Evolutionary conservation across 768 basidiomycete genomes (phyloP).

Genomic region (Mycena galericulata): DNA sequence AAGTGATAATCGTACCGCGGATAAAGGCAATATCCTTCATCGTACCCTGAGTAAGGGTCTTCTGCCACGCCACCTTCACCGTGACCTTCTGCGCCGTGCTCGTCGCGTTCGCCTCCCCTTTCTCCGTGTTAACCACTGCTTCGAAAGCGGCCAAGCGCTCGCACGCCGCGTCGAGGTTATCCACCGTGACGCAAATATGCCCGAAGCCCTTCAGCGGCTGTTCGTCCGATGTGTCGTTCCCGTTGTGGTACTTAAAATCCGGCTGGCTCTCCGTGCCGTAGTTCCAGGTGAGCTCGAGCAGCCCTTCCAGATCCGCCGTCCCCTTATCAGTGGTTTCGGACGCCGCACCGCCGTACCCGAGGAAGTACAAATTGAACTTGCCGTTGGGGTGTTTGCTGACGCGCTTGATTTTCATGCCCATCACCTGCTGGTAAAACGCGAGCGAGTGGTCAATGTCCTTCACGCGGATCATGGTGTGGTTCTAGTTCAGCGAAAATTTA

Average conservation of each 20-base stretch:
- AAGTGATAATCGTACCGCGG: conserved; percentile 51
- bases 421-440: conserved; percentile 78
- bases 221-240: conserved; percentile 78
- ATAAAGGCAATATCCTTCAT: conserved; percentile 90
- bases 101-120: too few relatives aligned
- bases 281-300: conserved; percentile 90
- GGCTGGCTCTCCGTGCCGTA: conserved; percentile 90
- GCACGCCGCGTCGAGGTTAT: conserved; percentile 86
- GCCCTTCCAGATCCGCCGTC: conserved; percentile 46
- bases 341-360: conserved; percentile 70
- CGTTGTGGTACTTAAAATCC: conserved; percentile 70
- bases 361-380: conserved; percentile 85
- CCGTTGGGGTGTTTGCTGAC: conserved; percentile 55
- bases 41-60: conserved; percentile 84
- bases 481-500: too few relatives aligned
- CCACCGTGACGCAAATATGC: conserved; percentile 90
- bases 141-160: conserved; percentile 92
- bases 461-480: conserved; percentile 93
- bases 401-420: conserved; percentile 79
- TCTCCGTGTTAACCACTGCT: too few relatives aligned
- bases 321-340: conserved; percentile 66
- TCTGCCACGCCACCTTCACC: conserved; percentile 80
- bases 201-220: conserved; percentile 85
- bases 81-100: conserved; percentile 67
- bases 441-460: conserved; percentile 88